Evolutionary conservation across 495 filamentous ascomycete species (phyloP).

Genomic region (Penicillium steckii): DNA sequence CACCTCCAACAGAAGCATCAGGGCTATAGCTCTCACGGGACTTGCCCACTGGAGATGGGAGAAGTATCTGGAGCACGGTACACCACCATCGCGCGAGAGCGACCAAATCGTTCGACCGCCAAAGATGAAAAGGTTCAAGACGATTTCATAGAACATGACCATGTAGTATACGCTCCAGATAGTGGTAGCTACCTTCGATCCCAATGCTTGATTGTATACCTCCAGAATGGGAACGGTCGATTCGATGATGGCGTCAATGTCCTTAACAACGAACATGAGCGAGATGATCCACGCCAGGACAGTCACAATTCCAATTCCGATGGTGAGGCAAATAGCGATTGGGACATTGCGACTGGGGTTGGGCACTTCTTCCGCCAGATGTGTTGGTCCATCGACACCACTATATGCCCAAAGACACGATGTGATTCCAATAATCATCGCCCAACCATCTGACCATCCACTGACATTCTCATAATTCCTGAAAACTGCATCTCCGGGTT

Average conservation of each 20-base stretch:
- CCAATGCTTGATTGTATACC: slow-evolving; percentile 26
- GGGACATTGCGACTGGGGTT: slow-evolving; percentile 21
- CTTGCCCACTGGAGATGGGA: too few species aligned
- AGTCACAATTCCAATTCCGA: slow-evolving; percentile 19
- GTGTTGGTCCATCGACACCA: slow-evolving; percentile 23
- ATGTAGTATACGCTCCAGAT: slow-evolving; percentile 10
- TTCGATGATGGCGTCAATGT: slow-evolving; percentile 22
- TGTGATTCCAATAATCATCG: slow-evolving; percentile 25
- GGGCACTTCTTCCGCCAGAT: slow-evolving; percentile 28
- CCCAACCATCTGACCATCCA: slow-evolving; percentile 28
- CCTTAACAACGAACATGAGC: slow-evolving; percentile 27
- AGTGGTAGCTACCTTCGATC: slow-evolving; percentile 16
- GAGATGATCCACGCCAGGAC: slow-evolving; percentile 27
- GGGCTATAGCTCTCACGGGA: slow-evolving; percentile 13
- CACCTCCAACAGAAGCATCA: slow-evolving; percentile 8
- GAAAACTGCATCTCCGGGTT: slow-evolving; percentile 6
- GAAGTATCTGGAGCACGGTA: slow-evolving; percentile 14
- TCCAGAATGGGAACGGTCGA: slow-evolving; percentile 22
- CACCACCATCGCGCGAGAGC: slow-evolving; percentile 16
- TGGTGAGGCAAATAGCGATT: slow-evolving; percentile 17
- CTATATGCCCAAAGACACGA: slow-evolving; percentile 24
- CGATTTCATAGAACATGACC: too few species aligned
- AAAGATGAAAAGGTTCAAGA: slow-evolving; percentile 17
- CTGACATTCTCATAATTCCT: slow-evolving; percentile 15
- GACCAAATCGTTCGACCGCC: too few species aligned